Evolutionary conservation across 805 yeast species (phyloP).

Genomic region (Barnettozyma salicaria): DNA sequence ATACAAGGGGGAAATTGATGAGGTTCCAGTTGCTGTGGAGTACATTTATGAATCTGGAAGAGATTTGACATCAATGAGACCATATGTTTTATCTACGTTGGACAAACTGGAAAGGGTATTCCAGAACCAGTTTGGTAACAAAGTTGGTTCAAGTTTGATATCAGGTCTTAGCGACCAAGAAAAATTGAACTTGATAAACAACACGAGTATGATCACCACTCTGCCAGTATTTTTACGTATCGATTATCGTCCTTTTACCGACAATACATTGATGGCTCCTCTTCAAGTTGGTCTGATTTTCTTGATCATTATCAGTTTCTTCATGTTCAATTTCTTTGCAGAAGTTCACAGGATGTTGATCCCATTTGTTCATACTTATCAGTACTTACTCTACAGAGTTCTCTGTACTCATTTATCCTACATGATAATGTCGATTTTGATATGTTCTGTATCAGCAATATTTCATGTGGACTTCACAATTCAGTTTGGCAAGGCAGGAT

Average conservation of each 20-base stretch:
- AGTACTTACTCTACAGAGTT: slow-evolving; percentile 49
- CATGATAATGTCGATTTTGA: slow-evolving; percentile 51
- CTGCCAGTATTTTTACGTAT: slow-evolving; percentile 31
- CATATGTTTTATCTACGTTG: slow-evolving; percentile 42
- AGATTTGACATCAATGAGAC: slow-evolving; percentile 45
- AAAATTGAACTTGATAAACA: slow-evolving; percentile 20
- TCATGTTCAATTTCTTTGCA: slow-evolving; percentile 56
- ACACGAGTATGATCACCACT: slow-evolving; percentile 25
- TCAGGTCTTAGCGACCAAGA: slow-evolving; percentile 24
- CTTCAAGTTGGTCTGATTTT: slow-evolving; percentile 72
- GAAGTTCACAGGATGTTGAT: slow-evolving; percentile 48
- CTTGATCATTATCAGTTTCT: slow-evolving; percentile 64
- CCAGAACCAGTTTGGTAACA: slow-evolving; percentile 13
- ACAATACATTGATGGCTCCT: slow-evolving; percentile 55
- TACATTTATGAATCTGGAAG: slow-evolving; percentile 57
- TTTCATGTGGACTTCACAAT: slow-evolving; percentile 55
- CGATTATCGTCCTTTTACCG: slow-evolving; percentile 47
- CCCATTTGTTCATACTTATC: slow-evolving; percentile 36
- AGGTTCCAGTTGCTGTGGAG: slow-evolving; percentile 32
- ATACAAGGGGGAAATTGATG: slow-evolving; percentile 23
- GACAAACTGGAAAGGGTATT: slow-evolving; percentile 31
- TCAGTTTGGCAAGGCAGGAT: slow-evolving; percentile 63
- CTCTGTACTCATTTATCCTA: slow-evolving; percentile 45
- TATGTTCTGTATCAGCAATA: slow-evolving; percentile 56
- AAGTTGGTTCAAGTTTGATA: slow-evolving; percentile 27